A percentile compares a stretch with the other conserved stretches of the same genome.
phyloP scores from a whole-genome alignment of 768 basidiomycete genomes.

The Dentipellis fragilis region DNA sequence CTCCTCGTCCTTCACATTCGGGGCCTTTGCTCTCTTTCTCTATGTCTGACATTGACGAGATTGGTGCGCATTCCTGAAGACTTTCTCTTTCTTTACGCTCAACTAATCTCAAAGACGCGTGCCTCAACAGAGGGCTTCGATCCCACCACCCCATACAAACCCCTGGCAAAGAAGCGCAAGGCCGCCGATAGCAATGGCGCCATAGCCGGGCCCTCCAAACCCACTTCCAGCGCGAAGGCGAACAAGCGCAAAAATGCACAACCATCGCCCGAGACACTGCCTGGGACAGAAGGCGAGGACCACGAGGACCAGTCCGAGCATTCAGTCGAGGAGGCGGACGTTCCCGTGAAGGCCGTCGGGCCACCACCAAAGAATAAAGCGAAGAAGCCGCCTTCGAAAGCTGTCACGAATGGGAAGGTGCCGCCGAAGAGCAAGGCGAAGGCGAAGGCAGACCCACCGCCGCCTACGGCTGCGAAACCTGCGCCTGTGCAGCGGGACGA shows the following conservation, averaged over 20 bases:
- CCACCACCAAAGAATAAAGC: constrained; percentile 1
- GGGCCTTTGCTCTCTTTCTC: neutral
- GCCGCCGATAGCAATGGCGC: constrained; percentile 8
- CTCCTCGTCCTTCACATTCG: neutral
- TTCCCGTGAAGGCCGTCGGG: neutral
- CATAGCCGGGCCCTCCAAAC: constrained; percentile 15
- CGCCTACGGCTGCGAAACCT: too few relatives aligned
- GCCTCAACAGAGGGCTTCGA: constrained; percentile 17
- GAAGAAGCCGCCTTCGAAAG: constrained; percentile 4
- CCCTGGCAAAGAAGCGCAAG: constrained; percentile 14
- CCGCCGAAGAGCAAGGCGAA: constrained; percentile 20
- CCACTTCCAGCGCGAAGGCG: constrained; percentile 4
- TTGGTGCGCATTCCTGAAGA: constrained; percentile 3
- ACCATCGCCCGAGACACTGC: constrained; percentile 10
- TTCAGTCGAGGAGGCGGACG: constrained; percentile 11
- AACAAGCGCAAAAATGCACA: constrained; percentile 6
- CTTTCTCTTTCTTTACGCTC: constrained; percentile 5
- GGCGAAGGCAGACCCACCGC: too few relatives aligned
- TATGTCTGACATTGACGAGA: constrained; percentile 12
- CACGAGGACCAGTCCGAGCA: neutral
- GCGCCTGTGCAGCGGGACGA: too few relatives aligned
- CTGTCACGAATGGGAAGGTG: constrained; percentile 19
- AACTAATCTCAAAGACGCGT: neutral
- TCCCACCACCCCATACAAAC: constrained; percentile 21
- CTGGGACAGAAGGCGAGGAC: constrained; percentile 6